These are phyloP conservation scores for Malus domestica DNA, from an alignment of 306 rosid species.

Conservation along the genomic window ASM211411v1 NC_041803.1:9707501-9708000, in stretches of 20 bases:
- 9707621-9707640: conserved; percentile 77
- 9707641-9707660: conserved; percentile 66
- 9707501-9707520: neutral
- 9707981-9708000: neutral
- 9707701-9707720: conserved; percentile 1
- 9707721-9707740: neutral
- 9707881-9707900: neutral
- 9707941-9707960: neutral
- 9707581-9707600: conserved; percentile 33
- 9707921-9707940: neutral
- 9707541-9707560: neutral
- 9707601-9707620: conserved; percentile 96
- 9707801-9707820: neutral
- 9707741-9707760: conserved; percentile 2
- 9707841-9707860: neutral
- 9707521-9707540: neutral
- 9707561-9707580: neutral
- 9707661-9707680: conserved; percentile 18
- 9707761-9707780: neutral
- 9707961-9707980: neutral
- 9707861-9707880: neutral
- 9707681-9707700: neutral
- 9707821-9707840: neutral
- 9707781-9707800: neutral
- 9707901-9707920: neutral